A percentile compares a stretch with the other conserved stretches of the same genome.
These are phyloP conservation scores for Pontederia crassipes DNA, from an alignment of 176 grass and related monocot species.

Conservation along the genomic window DNA sequence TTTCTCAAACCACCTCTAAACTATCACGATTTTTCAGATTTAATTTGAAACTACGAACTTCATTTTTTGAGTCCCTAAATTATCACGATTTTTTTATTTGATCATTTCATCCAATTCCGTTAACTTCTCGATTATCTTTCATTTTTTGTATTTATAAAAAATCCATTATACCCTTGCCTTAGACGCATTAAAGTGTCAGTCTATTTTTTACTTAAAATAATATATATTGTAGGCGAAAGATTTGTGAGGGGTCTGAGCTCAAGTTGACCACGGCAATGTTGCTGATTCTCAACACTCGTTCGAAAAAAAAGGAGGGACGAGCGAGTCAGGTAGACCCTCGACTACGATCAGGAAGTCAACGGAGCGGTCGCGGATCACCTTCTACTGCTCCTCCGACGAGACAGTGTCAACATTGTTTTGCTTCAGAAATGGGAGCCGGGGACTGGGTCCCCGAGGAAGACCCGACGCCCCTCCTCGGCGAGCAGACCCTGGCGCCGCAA, in stretches of 20 bases:
- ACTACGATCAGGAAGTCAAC: conserved; percentile 51
- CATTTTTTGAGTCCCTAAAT: too few species aligned
- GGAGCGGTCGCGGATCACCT: conserved; percentile 25
- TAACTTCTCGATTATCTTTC: too few species aligned
- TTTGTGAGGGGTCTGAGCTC: conserved; percentile 15
- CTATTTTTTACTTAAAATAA: too few species aligned
- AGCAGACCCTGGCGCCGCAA: conserved; percentile 48
- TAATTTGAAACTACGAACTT: too few species aligned
- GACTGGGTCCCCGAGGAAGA: conserved; percentile 39
- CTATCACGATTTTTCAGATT: too few species aligned
- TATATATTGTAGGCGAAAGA: conserved; percentile 38
- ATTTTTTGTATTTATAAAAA: too few species aligned
- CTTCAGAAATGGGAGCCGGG: conserved; percentile 18
- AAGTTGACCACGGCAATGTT: conserved; percentile 29
- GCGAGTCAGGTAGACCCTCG: conserved; percentile 18
- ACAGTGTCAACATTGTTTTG: conserved; percentile 17
- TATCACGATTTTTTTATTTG: too few species aligned
- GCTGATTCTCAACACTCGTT: conserved; percentile 27
- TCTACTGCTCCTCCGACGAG: conserved; percentile 23
- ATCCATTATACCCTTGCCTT: too few species aligned
- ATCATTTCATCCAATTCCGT: too few species aligned
- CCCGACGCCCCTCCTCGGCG: conserved; percentile 8
- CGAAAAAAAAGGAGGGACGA: too few species aligned
- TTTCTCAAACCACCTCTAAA: too few species aligned
- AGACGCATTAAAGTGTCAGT: too few species aligned